Percentiles rank a stretch among this genome's conserved stretches.
phyloP scores from a whole-genome alignment of 1,284 basidiomycete genomes.

The Leccinum subfulvum region DNA sequence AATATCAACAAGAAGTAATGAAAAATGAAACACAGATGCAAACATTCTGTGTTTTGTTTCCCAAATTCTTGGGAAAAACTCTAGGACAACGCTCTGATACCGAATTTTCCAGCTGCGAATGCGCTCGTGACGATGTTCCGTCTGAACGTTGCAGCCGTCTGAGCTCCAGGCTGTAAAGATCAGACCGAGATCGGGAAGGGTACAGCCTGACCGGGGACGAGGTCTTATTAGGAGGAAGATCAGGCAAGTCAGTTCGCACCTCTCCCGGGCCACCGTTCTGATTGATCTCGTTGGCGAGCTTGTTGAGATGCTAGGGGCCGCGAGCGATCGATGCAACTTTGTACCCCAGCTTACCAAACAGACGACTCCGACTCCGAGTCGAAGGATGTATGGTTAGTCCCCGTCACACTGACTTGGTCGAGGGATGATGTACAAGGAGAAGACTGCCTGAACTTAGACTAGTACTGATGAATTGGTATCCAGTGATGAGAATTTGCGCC shows the following conservation, averaged over 20 bases:
- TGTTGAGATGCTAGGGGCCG: slow-evolving; percentile 45
- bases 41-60: slow-evolving; percentile 74
- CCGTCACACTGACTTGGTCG: background rate
- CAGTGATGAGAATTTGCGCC: too few species aligned
- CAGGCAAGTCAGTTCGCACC: slow-evolving; percentile 24
- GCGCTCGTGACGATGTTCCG: slow-evolving; percentile 65
- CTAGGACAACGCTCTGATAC: slow-evolving; percentile 65
- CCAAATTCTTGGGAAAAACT: slow-evolving; percentile 79
- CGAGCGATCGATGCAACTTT: slow-evolving; percentile 45
- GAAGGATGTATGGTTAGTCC: slow-evolving; percentile 5
- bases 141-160: slow-evolving; percentile 54
- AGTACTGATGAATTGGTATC: too few species aligned
- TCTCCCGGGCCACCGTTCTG: slow-evolving; percentile 47
- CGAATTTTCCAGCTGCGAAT: slow-evolving; percentile 56
- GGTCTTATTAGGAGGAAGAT: background rate
- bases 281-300: slow-evolving; percentile 56
- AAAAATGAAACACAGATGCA: slow-evolving; percentile 16
- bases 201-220: slow-evolving; percentile 44
- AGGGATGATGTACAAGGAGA: too few species aligned
- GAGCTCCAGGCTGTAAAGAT: slow-evolving; percentile 69
- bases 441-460: too few species aligned
- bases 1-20: slow-evolving; percentile 2
- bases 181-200: slow-evolving; percentile 57
- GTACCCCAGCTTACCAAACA: slow-evolving; percentile 67
- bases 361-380: slow-evolving; percentile 45